Evolutionary conservation across 169 alveolate species (phyloP), one percentile per base, ranked within the genome.

Genomic region (Cryptosporidium ubiquitum): DNA sequence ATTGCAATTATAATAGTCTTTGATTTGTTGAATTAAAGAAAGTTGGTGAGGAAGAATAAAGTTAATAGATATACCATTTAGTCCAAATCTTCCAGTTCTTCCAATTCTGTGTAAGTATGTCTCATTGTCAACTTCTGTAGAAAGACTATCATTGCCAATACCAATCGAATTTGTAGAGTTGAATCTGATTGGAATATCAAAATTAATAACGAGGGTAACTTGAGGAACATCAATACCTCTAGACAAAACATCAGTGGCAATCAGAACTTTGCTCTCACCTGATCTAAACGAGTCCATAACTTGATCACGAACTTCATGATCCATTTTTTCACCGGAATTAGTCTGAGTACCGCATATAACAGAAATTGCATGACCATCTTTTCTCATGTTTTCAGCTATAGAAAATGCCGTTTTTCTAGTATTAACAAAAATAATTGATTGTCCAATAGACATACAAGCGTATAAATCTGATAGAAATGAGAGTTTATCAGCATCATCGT

Each of bases 141-240:
- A 40, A 7, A 20, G n/a, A 26, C 4, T 58, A 5, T 74, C 7
- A 47, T 37, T 39, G 33, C 58, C 60, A 29, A 69, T 91, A 60
- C 35, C 31, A 40, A 26, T 70, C 9, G 84, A 89, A 42, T 86
- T 91, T 37, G 95, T 75, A 18, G 95, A 94, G 31, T 94, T 79
- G 85, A 73, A 91, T 33, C 84, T 91, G 84, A 93, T 91, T 14
- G 99, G 99, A 52, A 97, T 86, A 70, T 98, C 99, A 93, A 96
- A 98, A 93, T 97, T 97, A 84, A 98, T 95, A 35, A 98, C 99
- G 44, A 97, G 92, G 23, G 97, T 93, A 70, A 97, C 98, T 86
- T 96, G 97, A 42, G 99, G 99, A 12, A 98, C 99, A 92, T 98
- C 99, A 37, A 98, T 97, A 51, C 99, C 99, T 91, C 99, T 95